A percentile compares a stretch with the other conserved stretches of the same genome.
phyloP scores from a whole-genome alignment of 495 filamentous ascomycete species.

The Penicillium verhagenii region DNA sequence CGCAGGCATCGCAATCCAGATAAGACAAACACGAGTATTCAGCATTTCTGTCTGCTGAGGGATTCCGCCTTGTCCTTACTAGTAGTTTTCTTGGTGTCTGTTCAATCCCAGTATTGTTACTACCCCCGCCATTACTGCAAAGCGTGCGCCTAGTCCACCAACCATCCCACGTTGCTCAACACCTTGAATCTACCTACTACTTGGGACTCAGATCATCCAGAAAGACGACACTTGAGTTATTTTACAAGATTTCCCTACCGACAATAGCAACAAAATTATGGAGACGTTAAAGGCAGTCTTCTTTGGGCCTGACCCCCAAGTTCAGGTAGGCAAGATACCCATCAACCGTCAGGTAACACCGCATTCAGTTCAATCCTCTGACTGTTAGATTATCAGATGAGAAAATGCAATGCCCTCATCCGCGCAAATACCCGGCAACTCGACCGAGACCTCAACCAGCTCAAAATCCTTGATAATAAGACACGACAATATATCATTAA shows the following conservation, averaged over 20 bases:
- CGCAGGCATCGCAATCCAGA: constrained; percentile 15
- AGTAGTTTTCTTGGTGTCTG: background rate
- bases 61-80: constrained; percentile 2
- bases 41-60: constrained; percentile 1
- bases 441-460: constrained; percentile 82
- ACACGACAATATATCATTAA: constrained; percentile 81
- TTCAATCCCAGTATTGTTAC: background rate
- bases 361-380: constrained; percentile 4
- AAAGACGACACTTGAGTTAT: background rate
- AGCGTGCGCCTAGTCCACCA: constrained; percentile 10
- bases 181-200: background rate
- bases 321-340: constrained; percentile 60
- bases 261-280: constrained; percentile 53
- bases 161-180: constrained; percentile 10
- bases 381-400: constrained; percentile 56
- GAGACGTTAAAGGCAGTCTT: constrained; percentile 84
- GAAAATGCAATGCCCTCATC: constrained; percentile 93
- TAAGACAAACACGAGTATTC: constrained; percentile 9
- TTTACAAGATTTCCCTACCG: background rate
- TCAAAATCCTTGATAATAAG: constrained; percentile 75
- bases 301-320: constrained; percentile 88
- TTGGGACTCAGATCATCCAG: background rate
- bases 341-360: background rate
- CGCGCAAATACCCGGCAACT: constrained; percentile 90
- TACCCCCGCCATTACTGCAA: background rate